phyloP scores from a whole-genome alignment of 1,139 yeast species.

The Zhuliangozyma blackwelliae region DNA sequence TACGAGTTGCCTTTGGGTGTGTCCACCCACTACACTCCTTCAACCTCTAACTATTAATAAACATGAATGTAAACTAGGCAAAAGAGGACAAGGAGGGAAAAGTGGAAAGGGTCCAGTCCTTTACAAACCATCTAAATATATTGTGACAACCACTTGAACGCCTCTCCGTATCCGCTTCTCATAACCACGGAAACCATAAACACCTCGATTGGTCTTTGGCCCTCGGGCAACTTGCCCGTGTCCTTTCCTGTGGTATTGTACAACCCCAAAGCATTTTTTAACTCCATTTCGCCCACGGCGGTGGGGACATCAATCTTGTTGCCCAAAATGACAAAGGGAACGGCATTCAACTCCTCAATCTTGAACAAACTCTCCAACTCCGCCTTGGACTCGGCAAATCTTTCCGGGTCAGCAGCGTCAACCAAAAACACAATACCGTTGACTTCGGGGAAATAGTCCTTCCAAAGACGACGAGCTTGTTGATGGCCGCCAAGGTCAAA shows the following conservation, averaged over 20 bases:
- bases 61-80: no score
- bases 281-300: conserved; percentile 94
- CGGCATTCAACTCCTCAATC: conserved; percentile 83
- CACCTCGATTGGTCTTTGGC: conserved; percentile 88
- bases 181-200: conserved; percentile 96
- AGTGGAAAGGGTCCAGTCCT: no score
- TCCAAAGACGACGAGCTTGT: conserved; percentile 99
- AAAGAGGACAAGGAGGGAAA: no score
- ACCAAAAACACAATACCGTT: conserved; percentile 95
- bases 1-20: no score
- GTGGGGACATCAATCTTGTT: conserved; percentile 92
- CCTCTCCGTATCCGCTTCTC: conserved; percentile 97
- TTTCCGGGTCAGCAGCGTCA: conserved; percentile 94
- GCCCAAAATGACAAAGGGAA: conserved; percentile 91
- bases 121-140: conserved; percentile 50
- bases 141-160: conserved; percentile 94
- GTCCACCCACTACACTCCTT: no score
- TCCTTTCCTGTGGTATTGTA: conserved; percentile 82
- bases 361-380: conserved; percentile 90
- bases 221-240: conserved; percentile 66
- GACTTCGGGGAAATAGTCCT: conserved; percentile 98
- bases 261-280: conserved; percentile 86
- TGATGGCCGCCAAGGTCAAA: conserved; percentile 98
- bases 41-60: no score
- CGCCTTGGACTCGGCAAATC: conserved; percentile 91